Evolutionary conservation across 1,284 basidiomycete genomes (phyloP), one percentile per base, ranked within the genome.

Genomic region (Vanrija sp.): DNA sequence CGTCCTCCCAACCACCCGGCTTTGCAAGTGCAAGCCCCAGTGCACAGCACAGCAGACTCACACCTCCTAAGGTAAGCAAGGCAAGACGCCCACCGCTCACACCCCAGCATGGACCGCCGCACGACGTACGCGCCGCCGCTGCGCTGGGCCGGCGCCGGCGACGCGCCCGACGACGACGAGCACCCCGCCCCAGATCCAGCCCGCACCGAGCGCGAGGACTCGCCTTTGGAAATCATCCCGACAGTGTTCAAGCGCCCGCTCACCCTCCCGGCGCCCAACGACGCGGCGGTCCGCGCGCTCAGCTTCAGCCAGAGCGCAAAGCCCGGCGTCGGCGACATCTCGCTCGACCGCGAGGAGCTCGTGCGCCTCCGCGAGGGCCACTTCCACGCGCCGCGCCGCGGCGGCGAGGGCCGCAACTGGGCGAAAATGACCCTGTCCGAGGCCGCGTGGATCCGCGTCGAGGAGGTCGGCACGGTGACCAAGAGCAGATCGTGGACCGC

Each of bases 361-460:
- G 45, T 59, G 22, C 57, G 57, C 22, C 56, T 59, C 54, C 57
- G 57, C 20, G 57, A 59, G 16, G 57, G 57, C 6, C 57, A 59
- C 48, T 47, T 59, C 18, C 27, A 49, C 19, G 50, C 50, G 3
- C 36, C 54, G 8, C 47, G 44, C 22, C 47, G 51, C 24, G 24
- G 44, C 6, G 35, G 25, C 18, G 44, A 59, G 27, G 25, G 22
- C 5, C 57, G 57, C 18, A 41, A 59, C 54, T 59, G 53, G 54
- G 47, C 41, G 18, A 41, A 37, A 12, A 45, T 59, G 12, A 60
- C 56, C n/a, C 38, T 67, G 1, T 56, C 56, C 19, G 56, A 63
- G 36, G 61, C 56, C 1, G 59, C 57, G n/a, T 67, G 65, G 65
- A 54, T 44, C 10, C 56, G 56, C 15, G 59, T 64, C 51, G 65